Percentiles rank a stretch among this genome's conserved stretches.
Evolutionary conservation across 2,329 filamentous ascomycete genomes (phyloP).

Genomic region (Teratosphaeria pseudoeucalypti): DNA sequence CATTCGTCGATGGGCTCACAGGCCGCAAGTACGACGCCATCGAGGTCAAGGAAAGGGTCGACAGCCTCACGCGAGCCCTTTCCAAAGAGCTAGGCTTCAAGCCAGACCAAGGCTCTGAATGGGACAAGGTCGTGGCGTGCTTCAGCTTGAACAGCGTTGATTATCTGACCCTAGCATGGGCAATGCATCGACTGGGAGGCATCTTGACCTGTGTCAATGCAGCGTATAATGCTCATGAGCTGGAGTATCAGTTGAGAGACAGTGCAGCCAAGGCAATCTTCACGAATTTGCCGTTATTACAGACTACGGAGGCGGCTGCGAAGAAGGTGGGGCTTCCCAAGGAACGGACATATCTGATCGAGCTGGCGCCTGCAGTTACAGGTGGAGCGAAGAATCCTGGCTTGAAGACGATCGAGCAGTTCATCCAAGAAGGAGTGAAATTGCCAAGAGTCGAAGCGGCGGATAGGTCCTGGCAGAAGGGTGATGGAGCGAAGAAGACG

Average conservation of each 20-base stretch:
- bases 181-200: slow-evolving; percentile 64
- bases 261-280: slow-evolving; percentile 61
- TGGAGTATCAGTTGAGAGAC: slow-evolving; percentile 61
- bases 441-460: slow-evolving; percentile 41
- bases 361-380: slow-evolving; percentile 48
- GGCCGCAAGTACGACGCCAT: slow-evolving; percentile 49
- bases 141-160: slow-evolving; percentile 82
- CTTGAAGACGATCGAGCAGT: slow-evolving; percentile 56
- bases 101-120: slow-evolving; percentile 61
- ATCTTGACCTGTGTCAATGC: slow-evolving; percentile 67
- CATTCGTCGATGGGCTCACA: slow-evolving; percentile 67
- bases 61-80: slow-evolving; percentile 57
- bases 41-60: slow-evolving; percentile 56
- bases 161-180: slow-evolving; percentile 61
- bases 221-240: slow-evolving; percentile 58
- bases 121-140: slow-evolving; percentile 68
- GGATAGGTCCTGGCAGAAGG: slow-evolving; percentile 49
- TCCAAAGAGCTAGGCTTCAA: slow-evolving; percentile 61
- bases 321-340: slow-evolving; percentile 48
- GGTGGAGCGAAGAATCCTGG: slow-evolving; percentile 38
- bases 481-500: slow-evolving; percentile 56
- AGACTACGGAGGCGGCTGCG: slow-evolving; percentile 54
- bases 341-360: slow-evolving; percentile 57
- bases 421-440: slow-evolving; percentile 51
- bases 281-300: slow-evolving; percentile 57